Conservation (phyloP, 768 basidiomycete species). For the Rhizopogon vesiculosus region DNA sequence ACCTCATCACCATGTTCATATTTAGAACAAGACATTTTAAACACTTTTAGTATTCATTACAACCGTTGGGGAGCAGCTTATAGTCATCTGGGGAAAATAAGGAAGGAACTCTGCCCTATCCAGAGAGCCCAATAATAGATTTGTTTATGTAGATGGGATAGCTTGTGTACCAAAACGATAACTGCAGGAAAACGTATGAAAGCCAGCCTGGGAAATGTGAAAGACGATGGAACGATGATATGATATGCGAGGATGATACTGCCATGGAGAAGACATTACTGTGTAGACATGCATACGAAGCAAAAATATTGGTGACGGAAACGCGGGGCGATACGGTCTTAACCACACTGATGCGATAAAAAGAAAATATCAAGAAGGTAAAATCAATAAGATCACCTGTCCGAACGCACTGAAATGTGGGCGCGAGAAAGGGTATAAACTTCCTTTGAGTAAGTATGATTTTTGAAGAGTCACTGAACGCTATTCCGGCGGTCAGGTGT, state of each 20-base stretch:
- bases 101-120: background rate
- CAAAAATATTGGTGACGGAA: background rate
- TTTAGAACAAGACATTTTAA: too few species aligned
- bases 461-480: background rate
- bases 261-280: background rate
- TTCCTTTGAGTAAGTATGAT: background rate
- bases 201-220: background rate
- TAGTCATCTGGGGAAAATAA: background rate
- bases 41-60: too few species aligned
- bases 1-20: background rate
- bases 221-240: background rate
- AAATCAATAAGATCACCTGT: background rate
- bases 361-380: background rate
- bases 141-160: background rate
- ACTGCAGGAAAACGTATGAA: background rate
- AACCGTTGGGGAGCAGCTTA: too few species aligned
- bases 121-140: background rate
- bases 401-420: background rate
- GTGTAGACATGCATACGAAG: background rate
- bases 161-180: conserved; percentile 1
- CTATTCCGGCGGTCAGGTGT: background rate
- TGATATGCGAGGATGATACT: conserved; percentile 2
- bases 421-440: background rate
- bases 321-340: background rate
- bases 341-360: background rate